phyloP scores from a whole-genome alignment of 495 filamentous ascomycete species.

The Lindgomyces ingoldianus region DNA sequence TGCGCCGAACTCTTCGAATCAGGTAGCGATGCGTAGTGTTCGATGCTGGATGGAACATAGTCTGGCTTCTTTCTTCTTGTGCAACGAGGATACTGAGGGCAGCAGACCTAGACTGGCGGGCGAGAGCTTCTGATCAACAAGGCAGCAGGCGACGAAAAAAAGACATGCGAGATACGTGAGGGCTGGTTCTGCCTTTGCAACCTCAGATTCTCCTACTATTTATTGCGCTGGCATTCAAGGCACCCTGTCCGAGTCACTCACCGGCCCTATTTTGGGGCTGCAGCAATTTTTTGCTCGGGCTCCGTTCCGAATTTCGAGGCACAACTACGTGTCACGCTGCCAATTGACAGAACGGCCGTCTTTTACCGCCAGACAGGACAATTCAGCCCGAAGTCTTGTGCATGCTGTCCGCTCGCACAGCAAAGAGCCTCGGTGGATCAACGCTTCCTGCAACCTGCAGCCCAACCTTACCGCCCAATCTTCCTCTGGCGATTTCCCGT shows the following conservation, averaged over 20 bases:
- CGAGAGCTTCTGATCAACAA: slow-evolving; percentile 9
- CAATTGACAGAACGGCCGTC: slow-evolving; percentile 15
- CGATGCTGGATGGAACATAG: slow-evolving; percentile 31
- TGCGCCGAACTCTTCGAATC: slow-evolving; percentile 33
- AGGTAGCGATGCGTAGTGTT: slow-evolving; percentile 28
- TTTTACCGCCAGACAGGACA: slow-evolving; percentile 19
- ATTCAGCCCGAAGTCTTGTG: slow-evolving; percentile 19
- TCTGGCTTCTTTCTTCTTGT: slow-evolving; percentile 9
- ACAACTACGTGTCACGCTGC: slow-evolving; percentile 15
- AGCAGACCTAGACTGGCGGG: background rate
- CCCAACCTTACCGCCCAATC: slow-evolving; percentile 30
- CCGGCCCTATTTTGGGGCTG: slow-evolving; percentile 5
- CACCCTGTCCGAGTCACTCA: slow-evolving; percentile 14
- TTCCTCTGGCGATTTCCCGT: slow-evolving; percentile 12
- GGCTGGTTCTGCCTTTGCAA: slow-evolving; percentile 11
- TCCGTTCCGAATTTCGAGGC: background rate
- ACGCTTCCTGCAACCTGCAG: slow-evolving; percentile 20
- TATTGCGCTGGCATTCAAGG: background rate
- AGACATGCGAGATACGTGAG: slow-evolving; percentile 3
- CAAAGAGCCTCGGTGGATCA: slow-evolving; percentile 20
- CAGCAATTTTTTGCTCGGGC: slow-evolving; percentile 1
- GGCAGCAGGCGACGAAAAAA: background rate
- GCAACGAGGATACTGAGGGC: background rate
- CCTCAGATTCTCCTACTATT: slow-evolving; percentile 20
- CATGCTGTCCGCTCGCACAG: slow-evolving; percentile 10